phyloP scores from a whole-genome alignment of 768 basidiomycete species.

The Naganishia onofrii region DNA sequence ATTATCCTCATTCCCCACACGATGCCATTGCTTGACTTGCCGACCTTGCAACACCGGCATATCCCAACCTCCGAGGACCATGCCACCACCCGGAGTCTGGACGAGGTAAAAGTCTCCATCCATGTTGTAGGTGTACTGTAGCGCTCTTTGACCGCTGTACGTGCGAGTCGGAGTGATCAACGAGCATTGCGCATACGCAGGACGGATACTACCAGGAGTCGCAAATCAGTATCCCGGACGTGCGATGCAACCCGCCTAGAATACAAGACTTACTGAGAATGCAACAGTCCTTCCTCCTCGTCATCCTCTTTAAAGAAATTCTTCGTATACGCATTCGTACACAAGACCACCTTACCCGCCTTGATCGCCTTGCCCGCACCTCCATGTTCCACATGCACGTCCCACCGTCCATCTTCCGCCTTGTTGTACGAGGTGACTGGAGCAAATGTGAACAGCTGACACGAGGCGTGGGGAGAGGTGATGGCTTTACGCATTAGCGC shows the following conservation, averaged over 20 bases:
- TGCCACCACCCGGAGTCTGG: conserved; percentile 31
- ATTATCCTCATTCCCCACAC: too few relatives aligned
- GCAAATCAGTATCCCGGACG: too few relatives aligned
- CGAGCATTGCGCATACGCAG: conserved; percentile 37
- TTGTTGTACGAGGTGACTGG: too few relatives aligned
- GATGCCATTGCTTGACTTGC: too few relatives aligned
- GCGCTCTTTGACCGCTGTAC: conserved; percentile 30
- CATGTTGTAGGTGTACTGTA: conserved; percentile 39
- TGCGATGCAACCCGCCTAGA: too few relatives aligned
- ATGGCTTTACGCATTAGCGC: too few relatives aligned
- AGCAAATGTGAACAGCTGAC: too few relatives aligned
- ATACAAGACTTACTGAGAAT: neutral
- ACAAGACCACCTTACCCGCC: conserved; percentile 25
- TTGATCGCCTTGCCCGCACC: neutral
- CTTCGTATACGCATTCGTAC: conserved; percentile 32
- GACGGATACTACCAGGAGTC: conserved; percentile 25
- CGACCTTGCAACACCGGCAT: too few relatives aligned
- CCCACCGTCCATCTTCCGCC: too few relatives aligned
- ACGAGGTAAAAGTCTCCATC: conserved; percentile 35
- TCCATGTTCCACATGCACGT: too few relatives aligned
- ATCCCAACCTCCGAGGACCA: conserved; percentile 30
- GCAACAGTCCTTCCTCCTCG: neutral
- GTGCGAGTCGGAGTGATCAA: conserved; percentile 38
- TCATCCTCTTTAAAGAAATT: conserved; percentile 30
- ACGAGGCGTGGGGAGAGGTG: too few relatives aligned